Conservation (phyloP, 768 basidiomycete species). For the Boletus eberwhitei region DNA sequence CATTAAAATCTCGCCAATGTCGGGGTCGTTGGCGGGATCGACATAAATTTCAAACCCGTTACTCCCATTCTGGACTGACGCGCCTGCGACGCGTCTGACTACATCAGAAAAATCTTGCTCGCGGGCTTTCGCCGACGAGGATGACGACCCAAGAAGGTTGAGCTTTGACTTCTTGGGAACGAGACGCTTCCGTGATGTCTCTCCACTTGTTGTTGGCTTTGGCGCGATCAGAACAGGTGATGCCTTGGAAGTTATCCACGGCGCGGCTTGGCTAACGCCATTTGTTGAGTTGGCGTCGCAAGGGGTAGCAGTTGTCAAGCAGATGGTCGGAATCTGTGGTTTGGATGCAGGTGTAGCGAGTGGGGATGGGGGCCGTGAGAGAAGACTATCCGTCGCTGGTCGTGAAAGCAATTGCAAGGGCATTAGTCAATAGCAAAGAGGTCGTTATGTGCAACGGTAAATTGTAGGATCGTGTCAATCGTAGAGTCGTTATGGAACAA, state of each 20-base stretch:
- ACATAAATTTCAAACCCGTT: slow-evolving; percentile 70
- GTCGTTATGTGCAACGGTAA: slow-evolving; percentile 25
- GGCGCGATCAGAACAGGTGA: slow-evolving; percentile 29
- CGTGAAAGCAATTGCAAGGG: slow-evolving; percentile 31
- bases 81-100: slow-evolving; percentile 44
- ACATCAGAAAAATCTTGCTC: slow-evolving; percentile 59
- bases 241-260: slow-evolving; percentile 19
- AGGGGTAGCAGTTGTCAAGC: slow-evolving; percentile 67
- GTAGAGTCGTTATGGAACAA: slow-evolving; percentile 28
- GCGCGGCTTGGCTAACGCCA: slow-evolving; percentile 27
- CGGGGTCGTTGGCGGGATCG: slow-evolving; percentile 61
- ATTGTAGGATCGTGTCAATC: slow-evolving; percentile 15
- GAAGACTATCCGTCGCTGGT: slow-evolving; percentile 24
- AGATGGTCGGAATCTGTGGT: slow-evolving; percentile 54
- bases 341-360: slow-evolving; percentile 28
- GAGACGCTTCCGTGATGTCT: slow-evolving; percentile 43
- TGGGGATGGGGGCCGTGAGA: slow-evolving; percentile 27
- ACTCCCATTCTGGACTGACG: slow-evolving; percentile 24
- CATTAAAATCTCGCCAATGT: slow-evolving; percentile 65
- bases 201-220: slow-evolving; percentile 13
- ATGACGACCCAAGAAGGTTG: slow-evolving; percentile 37
- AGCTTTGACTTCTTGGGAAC: slow-evolving; percentile 76
- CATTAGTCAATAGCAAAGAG: slow-evolving; percentile 24
- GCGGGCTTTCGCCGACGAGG: slow-evolving; percentile 27
- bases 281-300: slow-evolving; percentile 41